Conservation (phyloP, 306 rosid genomes). For the Macrotyloma uniflorum region DNA sequence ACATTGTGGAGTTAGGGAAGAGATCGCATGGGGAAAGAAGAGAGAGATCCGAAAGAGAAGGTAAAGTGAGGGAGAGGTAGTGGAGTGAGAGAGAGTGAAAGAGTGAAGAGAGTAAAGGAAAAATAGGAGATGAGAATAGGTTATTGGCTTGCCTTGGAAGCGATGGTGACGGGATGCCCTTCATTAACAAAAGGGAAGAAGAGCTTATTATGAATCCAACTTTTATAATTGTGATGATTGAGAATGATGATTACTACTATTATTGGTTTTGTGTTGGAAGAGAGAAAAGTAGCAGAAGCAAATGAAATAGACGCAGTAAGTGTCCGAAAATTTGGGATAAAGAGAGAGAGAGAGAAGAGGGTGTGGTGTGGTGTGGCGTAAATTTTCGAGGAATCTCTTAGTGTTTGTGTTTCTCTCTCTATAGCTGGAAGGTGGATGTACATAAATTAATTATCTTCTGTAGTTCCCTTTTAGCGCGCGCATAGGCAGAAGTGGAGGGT, state of each 20-base stretch:
- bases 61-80: conserved; percentile 26
- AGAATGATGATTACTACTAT: neutral
- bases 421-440: neutral
- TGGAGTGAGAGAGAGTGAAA: conserved; percentile 6
- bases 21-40: conserved; percentile 50
- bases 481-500: neutral
- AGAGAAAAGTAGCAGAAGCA: conserved; percentile 13
- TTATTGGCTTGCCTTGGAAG: conserved; percentile 82
- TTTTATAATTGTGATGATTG: conserved; percentile 10
- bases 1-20: conserved; percentile 49
- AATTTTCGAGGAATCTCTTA: neutral
- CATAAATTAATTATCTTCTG: neutral
- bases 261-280: conserved; percentile 22
- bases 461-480: conserved; percentile 25
- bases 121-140: conserved; percentile 23
- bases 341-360: neutral
- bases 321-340: neutral
- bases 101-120: conserved; percentile 23
- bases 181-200: conserved; percentile 48
- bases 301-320: neutral
- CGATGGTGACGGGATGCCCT: conserved; percentile 63
- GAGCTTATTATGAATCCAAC: conserved; percentile 58
- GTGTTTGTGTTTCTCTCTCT: neutral
- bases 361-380: conserved; percentile 37
- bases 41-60: conserved; percentile 64